These are phyloP conservation scores for Pugionium cornutum DNA, from an alignment of 345 rosid genomes.

Conservation along the genomic window DNA sequence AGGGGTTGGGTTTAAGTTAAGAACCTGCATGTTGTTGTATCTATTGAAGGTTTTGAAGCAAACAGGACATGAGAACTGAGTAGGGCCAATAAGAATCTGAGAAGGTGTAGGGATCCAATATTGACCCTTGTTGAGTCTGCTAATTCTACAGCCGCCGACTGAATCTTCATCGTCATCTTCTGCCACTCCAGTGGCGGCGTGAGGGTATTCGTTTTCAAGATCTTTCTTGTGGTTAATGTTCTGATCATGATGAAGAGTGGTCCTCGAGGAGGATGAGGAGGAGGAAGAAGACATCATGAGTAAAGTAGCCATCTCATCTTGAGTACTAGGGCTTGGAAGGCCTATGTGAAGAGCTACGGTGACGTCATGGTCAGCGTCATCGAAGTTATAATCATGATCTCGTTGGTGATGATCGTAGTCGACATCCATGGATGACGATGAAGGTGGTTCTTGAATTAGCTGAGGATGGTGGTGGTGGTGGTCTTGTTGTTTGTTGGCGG, in stretches of 20 bases:
- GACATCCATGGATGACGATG: slow-evolving; percentile 44
- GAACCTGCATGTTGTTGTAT: slow-evolving; percentile 98
- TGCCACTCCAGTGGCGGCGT: neutral
- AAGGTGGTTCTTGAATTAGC: slow-evolving; percentile 12
- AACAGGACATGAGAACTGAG: slow-evolving; percentile 97
- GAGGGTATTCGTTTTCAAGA: slow-evolving; percentile 9
- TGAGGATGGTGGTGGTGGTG: too few relatives aligned
- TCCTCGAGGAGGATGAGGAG: slow-evolving; percentile 27
- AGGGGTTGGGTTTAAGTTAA: too few relatives aligned
- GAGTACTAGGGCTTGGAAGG: slow-evolving; percentile 82
- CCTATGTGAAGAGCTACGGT: slow-evolving; percentile 96
- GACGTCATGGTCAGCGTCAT: slow-evolving; percentile 48
- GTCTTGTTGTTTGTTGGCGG: slow-evolving; percentile 47
- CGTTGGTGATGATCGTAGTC: slow-evolving; percentile 38
- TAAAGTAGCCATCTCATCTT: slow-evolving; percentile 63
- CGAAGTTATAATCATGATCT: slow-evolving; percentile 37
- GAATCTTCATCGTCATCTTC: slow-evolving; percentile 51
- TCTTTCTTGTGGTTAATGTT: slow-evolving; percentile 29
- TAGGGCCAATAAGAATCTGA: slow-evolving; percentile 97
- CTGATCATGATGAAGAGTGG: slow-evolving; percentile 30
- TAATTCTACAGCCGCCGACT: slow-evolving; percentile 56
- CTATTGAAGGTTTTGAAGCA: slow-evolving; percentile 94
- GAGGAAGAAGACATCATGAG: slow-evolving; percentile 54
- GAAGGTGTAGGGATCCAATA: slow-evolving; percentile 99
- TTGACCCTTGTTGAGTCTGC: slow-evolving; percentile 86